Evolutionary conservation across 352 stramenopile genomes (phyloP).

Genomic region (Phytopythium montanum): DNA sequence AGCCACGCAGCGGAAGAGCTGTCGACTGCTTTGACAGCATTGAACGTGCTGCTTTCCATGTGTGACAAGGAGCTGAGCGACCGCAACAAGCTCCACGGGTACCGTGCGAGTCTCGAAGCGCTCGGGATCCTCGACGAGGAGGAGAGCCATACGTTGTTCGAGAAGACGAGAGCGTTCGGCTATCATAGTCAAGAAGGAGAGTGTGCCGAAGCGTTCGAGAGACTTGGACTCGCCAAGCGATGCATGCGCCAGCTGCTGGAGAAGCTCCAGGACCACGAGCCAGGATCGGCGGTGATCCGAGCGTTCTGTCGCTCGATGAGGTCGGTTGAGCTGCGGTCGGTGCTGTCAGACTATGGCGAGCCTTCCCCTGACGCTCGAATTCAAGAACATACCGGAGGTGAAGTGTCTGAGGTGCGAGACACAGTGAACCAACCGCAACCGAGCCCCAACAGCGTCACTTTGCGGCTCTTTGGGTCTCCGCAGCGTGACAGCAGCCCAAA

Average conservation of each 20-base stretch:
- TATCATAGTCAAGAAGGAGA: constrained; percentile 23
- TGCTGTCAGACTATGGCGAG: constrained; percentile 1
- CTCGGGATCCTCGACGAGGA: constrained; percentile 66
- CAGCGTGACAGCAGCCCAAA: neutral
- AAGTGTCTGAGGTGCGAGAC: neutral
- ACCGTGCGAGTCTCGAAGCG: constrained; percentile 56
- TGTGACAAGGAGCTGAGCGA: constrained; percentile 53
- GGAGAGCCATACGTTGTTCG: constrained; percentile 51
- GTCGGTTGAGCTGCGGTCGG: constrained; percentile 23
- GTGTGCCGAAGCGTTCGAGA: constrained; percentile 45
- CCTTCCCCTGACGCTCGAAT: neutral
- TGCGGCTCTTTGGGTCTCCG: constrained; percentile 2
- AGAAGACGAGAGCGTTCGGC: constrained; percentile 28
- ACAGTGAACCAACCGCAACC: neutral
- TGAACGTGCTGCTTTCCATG: constrained; percentile 73
- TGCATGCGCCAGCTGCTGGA: constrained; percentile 55
- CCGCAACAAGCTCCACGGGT: constrained; percentile 54
- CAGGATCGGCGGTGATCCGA: constrained; percentile 43
- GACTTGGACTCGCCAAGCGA: constrained; percentile 48
- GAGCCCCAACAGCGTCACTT: neutral
- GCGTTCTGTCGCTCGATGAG: constrained; percentile 45
- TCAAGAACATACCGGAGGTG: neutral
- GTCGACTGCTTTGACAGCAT: constrained; percentile 66
- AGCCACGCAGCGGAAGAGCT: constrained; percentile 73
- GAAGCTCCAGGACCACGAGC: constrained; percentile 43